These are phyloP conservation scores for Delonix regia DNA, from an alignment of 306 rosid species.

Conservation along the genomic window DNA sequence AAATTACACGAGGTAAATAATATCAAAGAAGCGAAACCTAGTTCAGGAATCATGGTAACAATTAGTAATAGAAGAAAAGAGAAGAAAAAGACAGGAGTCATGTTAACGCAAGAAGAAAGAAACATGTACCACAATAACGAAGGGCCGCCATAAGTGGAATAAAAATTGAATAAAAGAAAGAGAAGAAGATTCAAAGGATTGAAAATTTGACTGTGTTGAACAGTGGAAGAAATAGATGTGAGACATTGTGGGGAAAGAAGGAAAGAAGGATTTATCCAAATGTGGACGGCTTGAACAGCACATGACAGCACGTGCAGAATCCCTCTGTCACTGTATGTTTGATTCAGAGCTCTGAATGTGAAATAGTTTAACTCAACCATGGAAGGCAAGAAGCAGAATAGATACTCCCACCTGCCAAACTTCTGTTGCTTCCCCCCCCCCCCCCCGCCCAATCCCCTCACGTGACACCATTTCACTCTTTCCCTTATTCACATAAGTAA, in stretches of 20 bases:
- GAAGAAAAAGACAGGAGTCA: no score
- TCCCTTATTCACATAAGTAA: no score
- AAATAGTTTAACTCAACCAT: conserved; percentile 6
- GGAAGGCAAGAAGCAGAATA: no score
- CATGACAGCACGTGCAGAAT: conserved; percentile 59
- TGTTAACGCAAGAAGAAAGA: neutral
- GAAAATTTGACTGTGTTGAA: neutral
- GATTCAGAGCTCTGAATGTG: conserved; percentile 18
- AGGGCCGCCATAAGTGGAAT: no score
- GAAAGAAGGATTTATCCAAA: neutral
- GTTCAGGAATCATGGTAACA: neutral
- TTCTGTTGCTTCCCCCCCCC: no score
- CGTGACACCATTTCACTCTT: no score
- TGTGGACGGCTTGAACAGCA: conserved; percentile 40
- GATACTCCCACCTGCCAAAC: no score
- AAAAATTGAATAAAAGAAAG: neutral
- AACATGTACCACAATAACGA: no score
- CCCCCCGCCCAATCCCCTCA: no score
- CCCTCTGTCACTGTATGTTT: neutral
- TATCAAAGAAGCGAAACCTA: neutral
- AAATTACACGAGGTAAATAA: no score
- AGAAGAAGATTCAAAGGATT: neutral
- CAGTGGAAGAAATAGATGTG: neutral
- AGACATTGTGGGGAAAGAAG: no score
- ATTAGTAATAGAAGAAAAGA: no score